A percentile compares a stretch with the other conserved stretches of the same genome.
Evolutionary conservation across 352 stramenopile genomes (phyloP).

Genomic region (Elongisporangium undulatum): DNA sequence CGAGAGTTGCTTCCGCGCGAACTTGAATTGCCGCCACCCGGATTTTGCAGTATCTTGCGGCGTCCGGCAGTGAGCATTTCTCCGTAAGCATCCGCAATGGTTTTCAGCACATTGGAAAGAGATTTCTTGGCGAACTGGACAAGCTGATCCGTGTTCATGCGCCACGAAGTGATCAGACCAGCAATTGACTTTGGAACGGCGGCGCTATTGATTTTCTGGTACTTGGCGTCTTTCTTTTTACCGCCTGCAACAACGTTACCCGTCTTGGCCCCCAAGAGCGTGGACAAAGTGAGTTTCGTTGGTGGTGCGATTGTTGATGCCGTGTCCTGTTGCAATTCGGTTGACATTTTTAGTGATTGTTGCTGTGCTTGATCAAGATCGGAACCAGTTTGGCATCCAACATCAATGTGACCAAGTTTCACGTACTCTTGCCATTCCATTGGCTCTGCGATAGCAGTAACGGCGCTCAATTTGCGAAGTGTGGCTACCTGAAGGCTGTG

Average conservation of each 20-base stretch:
- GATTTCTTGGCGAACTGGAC: conserved; percentile 76
- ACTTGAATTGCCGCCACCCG: conserved; percentile 13
- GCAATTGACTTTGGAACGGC: conserved; percentile 59
- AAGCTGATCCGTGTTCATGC: conserved; percentile 79
- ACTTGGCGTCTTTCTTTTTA: conserved; percentile 49
- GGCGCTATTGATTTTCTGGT: conserved; percentile 69
- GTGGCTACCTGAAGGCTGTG: background rate
- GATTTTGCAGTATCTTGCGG: conserved; percentile 33
- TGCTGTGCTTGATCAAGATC: conserved; percentile 11
- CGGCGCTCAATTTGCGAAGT: conserved; percentile 41
- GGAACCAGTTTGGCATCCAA: conserved; percentile 43
- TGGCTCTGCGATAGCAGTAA: conserved; percentile 46
- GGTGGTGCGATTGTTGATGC: background rate
- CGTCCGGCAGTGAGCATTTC: conserved; percentile 60
- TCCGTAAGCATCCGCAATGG: conserved; percentile 70
- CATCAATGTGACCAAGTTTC: conserved; percentile 36
- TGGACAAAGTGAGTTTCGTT: background rate
- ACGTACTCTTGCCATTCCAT: conserved; percentile 67
- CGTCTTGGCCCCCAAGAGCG: background rate
- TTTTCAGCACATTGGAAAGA: conserved; percentile 50
- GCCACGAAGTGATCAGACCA: conserved; percentile 74
- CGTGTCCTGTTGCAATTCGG: background rate
- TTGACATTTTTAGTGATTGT: background rate
- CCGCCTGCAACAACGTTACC: background rate
- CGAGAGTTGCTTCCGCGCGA: conserved; percentile 16